Evolutionary conservation across 768 basidiomycete species (phyloP), one percentile per base, ranked within the genome.

Genomic region (Mycena polygramma): DNA sequence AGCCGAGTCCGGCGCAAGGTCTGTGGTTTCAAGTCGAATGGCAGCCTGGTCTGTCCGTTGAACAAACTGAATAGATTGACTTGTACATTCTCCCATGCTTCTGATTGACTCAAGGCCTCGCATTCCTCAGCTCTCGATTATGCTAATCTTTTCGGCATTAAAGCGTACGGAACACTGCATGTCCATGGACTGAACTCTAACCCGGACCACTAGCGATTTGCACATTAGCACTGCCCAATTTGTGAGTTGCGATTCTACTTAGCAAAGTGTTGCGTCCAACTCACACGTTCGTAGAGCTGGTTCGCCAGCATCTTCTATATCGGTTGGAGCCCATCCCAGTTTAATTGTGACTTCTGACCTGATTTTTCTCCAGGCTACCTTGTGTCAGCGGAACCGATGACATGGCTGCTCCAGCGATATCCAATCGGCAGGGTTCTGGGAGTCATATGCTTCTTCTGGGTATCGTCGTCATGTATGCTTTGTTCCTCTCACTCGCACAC

Each of bases 381-480:
- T 14, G 68, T 79, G 2, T 75, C 75, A 13, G 76, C 76, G 30
- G 77, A 79, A 51, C 78, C 78, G 3, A 70, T 76, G 43, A 74
- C 75, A 43, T 78, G 77, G 78, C 66, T 79, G 41, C 72, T 80
- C 15, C 79, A 80, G 52, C 69, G 75, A 7, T 68, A 54, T 48
- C 63, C 55, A 17, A 67, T 64, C 10, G 68, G 54, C 4, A 58
- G 61, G 13, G 71, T 74, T 19, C 37, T 73, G 37, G 75, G 68
- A 17, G 26, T 64, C 19, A 74, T 77, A 11, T 76, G 75, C 22
- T 73, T 79, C 39, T 59, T 81, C 35, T 82, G 81, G 79, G 79
- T n/a, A 74, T 78, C 19, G 75, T 80, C 45, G 74, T 79, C 39
- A 78, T 81, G 72, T 68, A 63, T 19, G 45, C 19, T 6, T 51